phyloP scores from a whole-genome alignment of 441 rosid genomes.

The Gossypium davidsonii region DNA sequence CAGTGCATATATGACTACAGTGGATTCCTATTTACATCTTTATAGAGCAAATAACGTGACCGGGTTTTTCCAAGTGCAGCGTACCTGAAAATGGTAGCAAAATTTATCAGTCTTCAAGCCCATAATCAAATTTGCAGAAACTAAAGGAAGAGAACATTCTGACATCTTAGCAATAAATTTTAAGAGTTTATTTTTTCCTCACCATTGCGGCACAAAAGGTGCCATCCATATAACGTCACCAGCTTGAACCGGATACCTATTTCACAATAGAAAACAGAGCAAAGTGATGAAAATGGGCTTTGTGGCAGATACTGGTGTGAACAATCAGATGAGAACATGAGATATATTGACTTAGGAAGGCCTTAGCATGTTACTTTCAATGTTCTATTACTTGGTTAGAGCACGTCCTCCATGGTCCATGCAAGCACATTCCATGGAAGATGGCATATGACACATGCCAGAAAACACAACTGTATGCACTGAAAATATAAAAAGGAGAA shows the following conservation, averaged over 20 bases:
- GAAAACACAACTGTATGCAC: neutral
- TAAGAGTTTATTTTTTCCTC: slow-evolving; percentile 11
- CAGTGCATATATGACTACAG: slow-evolving; percentile 10
- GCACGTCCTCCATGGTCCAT: neutral
- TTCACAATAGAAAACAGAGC: neutral
- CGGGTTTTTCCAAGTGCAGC: slow-evolving; percentile 77
- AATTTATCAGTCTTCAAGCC: slow-evolving; percentile 7
- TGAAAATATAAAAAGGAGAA: neutral
- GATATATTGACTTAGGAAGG: neutral
- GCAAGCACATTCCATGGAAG: neutral
- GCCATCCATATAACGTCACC: slow-evolving; percentile 98
- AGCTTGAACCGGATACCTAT: slow-evolving; percentile 90
- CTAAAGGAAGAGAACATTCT: slow-evolving; percentile 14
- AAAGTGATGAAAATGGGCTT: slow-evolving; percentile 9
- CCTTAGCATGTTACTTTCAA: neutral
- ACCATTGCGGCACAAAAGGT: slow-evolving; percentile 92
- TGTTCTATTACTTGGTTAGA: neutral
- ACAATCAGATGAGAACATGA: neutral
- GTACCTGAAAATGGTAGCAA: slow-evolving; percentile 41
- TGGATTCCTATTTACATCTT: slow-evolving; percentile 82
- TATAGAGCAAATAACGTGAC: slow-evolving; percentile 66
- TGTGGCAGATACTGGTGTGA: neutral
- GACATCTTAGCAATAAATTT: neutral
- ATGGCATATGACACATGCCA: neutral
- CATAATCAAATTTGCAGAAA: neutral